A percentile compares a stretch with the other conserved stretches of the same genome.
These are phyloP conservation scores for Eimeria acervulina DNA, from an alignment of 169 alveolate species.

Conservation along the genomic window DNA sequence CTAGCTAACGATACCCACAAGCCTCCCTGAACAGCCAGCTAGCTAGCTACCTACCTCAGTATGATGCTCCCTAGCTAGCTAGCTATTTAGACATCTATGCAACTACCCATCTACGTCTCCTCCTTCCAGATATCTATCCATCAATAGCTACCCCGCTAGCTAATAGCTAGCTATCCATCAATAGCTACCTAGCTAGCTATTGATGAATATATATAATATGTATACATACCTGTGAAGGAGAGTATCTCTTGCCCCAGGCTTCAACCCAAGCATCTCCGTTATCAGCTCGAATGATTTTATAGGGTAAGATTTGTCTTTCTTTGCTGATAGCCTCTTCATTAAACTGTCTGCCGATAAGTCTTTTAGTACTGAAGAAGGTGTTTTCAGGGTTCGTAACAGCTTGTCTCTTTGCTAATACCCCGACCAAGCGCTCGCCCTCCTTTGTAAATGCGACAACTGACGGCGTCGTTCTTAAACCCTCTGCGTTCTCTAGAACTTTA, in stretches of 20 bases:
- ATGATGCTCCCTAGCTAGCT: too few relatives aligned
- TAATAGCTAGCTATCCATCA: neutral
- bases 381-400: constrained; percentile 96
- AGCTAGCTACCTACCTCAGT: too few relatives aligned
- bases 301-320: constrained; percentile 97
- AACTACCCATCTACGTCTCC: too few relatives aligned
- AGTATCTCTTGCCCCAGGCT: constrained; percentile 97
- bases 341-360: constrained; percentile 97
- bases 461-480: constrained; percentile 99
- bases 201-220: too few relatives aligned
- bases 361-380: constrained; percentile 98
- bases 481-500: constrained; percentile 98
- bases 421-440: constrained; percentile 97
- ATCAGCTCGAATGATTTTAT: constrained; percentile 97
- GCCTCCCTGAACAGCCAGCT: too few relatives aligned
- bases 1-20: too few relatives aligned
- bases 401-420: constrained; percentile 98
- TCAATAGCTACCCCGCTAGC: too few relatives aligned
- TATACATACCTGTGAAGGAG: constrained; percentile 94
- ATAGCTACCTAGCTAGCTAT: too few relatives aligned
- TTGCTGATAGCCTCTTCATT: constrained; percentile 97
- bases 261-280: constrained; percentile 99
- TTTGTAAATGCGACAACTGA: constrained; percentile 99
- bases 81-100: too few relatives aligned
- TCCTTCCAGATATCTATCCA: too few relatives aligned